These are phyloP conservation scores for Betula pendula DNA, from an alignment of 306 rosid species.

Conservation along the genomic window DNA sequence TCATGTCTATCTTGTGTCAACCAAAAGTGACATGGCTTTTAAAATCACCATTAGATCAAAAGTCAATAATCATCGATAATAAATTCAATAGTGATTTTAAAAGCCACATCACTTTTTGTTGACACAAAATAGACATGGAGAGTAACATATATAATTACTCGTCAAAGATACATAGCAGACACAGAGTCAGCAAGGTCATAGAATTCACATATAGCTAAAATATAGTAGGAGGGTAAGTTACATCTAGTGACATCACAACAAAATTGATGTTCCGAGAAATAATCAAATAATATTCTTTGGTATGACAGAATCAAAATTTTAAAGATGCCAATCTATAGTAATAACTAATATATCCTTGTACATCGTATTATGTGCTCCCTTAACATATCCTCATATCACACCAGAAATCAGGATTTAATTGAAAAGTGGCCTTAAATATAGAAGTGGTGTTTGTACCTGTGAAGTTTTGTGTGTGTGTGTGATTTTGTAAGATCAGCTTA, in stretches of 20 bases:
- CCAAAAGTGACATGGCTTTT: no score
- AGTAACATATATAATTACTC: no score
- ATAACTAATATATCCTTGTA: constrained; percentile 1
- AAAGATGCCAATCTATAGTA: constrained; percentile 14
- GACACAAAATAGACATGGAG: no score
- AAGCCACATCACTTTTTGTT: no score
- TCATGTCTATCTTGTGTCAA: no score
- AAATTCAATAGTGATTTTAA: no score
- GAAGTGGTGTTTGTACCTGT: neutral
- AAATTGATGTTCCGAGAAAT: neutral
- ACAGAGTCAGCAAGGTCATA: constrained; percentile 18
- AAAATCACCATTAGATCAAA: no score
- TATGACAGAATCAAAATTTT: constrained; percentile 22
- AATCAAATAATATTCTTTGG: constrained; percentile 2
- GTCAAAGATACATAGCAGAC: constrained; percentile 23
- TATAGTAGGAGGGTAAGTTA: neutral
- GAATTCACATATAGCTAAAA: constrained; percentile 10
- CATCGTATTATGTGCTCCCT: neutral
- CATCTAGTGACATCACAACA: neutral
- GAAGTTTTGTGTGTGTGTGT: neutral
- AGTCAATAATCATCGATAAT: no score
- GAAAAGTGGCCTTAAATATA: neutral
- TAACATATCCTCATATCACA: neutral
- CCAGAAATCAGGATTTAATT: constrained; percentile 14
- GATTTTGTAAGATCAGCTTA: neutral